Conservation (phyloP, 1,284 basidiomycete genomes). For the Athelia psychrophila region DNA sequence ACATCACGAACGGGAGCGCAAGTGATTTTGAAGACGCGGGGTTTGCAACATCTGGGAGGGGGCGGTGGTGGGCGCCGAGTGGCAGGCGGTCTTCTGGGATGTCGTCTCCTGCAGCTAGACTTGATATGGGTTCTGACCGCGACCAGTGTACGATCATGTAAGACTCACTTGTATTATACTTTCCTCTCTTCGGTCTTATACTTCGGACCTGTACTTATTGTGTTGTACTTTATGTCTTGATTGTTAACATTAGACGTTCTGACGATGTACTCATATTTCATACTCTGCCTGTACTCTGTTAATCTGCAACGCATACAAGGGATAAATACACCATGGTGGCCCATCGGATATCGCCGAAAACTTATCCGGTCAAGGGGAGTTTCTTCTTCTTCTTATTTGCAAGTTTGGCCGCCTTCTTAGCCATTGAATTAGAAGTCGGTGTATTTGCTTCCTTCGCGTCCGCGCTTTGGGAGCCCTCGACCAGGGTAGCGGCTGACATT, state of each 20-base stretch:
- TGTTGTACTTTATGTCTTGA: background rate
- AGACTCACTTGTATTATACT: slow-evolving; percentile 2
- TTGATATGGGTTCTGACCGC: slow-evolving; percentile 9
- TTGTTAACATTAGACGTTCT: too few relatives aligned
- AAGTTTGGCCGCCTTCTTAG: slow-evolving; percentile 17
- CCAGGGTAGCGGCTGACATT: background rate
- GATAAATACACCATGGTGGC: too few relatives aligned
- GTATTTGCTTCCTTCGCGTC: slow-evolving; percentile 7
- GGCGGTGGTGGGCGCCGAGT: slow-evolving; percentile 44
- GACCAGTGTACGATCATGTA: slow-evolving; percentile 19
- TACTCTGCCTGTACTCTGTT: too few relatives aligned
- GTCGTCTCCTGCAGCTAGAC: slow-evolving; percentile 23
- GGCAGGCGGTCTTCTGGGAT: slow-evolving; percentile 32
- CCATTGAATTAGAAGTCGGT: slow-evolving; percentile 7
- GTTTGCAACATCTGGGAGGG: slow-evolving; percentile 16
- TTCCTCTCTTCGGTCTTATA: background rate
- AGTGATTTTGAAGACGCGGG: slow-evolving; percentile 22
- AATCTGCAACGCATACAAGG: too few relatives aligned
- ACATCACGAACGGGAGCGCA: slow-evolving; percentile 29
- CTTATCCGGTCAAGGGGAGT: background rate
- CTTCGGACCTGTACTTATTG: background rate
- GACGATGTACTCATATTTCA: background rate
- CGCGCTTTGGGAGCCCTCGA: slow-evolving; percentile 8
- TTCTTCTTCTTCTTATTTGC: slow-evolving; percentile 13
- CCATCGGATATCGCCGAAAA: too few relatives aligned